phyloP scores from a whole-genome alignment of 1,284 basidiomycete species.

The Leccinum pachyderme region DNA sequence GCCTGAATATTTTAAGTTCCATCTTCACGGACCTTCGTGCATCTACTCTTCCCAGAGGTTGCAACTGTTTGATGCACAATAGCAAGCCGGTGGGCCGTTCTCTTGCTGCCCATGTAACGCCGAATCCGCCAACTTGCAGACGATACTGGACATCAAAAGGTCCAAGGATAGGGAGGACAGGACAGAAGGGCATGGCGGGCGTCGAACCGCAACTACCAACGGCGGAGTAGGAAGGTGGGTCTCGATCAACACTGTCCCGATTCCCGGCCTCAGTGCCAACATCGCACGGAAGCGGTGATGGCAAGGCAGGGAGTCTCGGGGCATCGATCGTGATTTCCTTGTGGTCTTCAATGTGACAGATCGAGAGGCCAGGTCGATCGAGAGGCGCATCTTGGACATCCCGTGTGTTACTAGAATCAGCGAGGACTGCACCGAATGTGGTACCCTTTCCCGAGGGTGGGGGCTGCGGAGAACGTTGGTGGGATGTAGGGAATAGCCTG shows the following conservation, averaged over 20 bases:
- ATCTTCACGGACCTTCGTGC: slow-evolving; percentile 12
- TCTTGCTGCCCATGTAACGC: slow-evolving; percentile 22
- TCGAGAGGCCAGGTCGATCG: not conserved
- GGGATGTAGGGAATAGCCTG: slow-evolving; percentile 5
- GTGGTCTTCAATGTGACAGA: slow-evolving; percentile 1
- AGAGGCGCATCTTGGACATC: not conserved
- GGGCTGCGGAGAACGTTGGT: slow-evolving; percentile 1
- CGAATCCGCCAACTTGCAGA: slow-evolving; percentile 24
- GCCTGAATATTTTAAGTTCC: slow-evolving; percentile 27
- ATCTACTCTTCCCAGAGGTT: not conserved
- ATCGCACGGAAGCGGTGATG: not conserved
- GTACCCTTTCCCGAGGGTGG: slow-evolving; percentile 9
- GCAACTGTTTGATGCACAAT: slow-evolving; percentile 29
- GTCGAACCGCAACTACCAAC: not conserved
- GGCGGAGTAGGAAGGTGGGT: not conserved
- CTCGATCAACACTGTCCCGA: not conserved
- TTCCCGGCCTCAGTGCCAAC: not conserved
- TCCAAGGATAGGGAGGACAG: slow-evolving; percentile 23
- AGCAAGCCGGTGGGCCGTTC: slow-evolving; percentile 24
- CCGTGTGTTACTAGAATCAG: slow-evolving; percentile 2
- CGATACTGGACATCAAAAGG: slow-evolving; percentile 25
- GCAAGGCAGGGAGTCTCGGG: not conserved
- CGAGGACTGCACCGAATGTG: slow-evolving; percentile 1
- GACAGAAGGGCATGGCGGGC: not conserved
- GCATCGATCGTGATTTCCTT: not conserved